These are phyloP conservation scores for Metschnikowia sp. DNA, from an alignment of 805 yeast species.

Conservation along the genomic window DNA sequence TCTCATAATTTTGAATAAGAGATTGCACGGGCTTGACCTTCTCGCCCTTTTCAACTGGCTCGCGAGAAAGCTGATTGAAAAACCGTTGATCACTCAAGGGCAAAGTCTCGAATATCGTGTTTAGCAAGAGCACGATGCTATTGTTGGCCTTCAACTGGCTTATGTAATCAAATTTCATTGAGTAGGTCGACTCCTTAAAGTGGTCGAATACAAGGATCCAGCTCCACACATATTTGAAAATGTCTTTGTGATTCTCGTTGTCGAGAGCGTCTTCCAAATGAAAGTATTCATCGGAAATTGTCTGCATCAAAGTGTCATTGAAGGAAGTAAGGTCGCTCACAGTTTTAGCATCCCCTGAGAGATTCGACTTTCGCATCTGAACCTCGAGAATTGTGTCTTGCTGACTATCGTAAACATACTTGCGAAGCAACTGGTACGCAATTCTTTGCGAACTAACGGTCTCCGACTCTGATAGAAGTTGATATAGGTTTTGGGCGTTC, in stretches of 20 bases:
- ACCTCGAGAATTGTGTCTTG: conserved; percentile 61
- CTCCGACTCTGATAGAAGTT: conserved; percentile 24
- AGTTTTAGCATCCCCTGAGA: conserved; percentile 1
- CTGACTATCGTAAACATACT: conserved; percentile 45
- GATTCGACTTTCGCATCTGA: conserved; percentile 46
- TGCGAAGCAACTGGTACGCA: conserved; percentile 36
- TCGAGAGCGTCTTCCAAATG: conserved; percentile 7
- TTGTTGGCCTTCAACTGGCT: conserved; percentile 48
- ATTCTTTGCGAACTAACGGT: conserved; percentile 39
- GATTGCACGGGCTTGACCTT: conserved; percentile 15
- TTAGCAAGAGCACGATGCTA: conserved; percentile 48
- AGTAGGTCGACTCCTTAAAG: conserved; percentile 63
- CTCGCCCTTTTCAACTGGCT: conserved; percentile 14
- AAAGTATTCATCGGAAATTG: conserved; percentile 31
- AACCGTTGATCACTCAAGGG: conserved; percentile 31
- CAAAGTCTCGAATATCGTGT: conserved; percentile 59
- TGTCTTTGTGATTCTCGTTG: conserved; percentile 7
- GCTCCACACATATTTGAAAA: conserved; percentile 53
- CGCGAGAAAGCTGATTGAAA: conserved; percentile 17
- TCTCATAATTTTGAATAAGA: conserved; percentile 21
- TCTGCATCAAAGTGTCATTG: conserved; percentile 39
- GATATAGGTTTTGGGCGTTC: conserved; percentile 34
- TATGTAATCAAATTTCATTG: conserved; percentile 59
- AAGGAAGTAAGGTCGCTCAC: conserved; percentile 16
- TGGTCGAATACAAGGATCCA: conserved; percentile 65